A percentile compares a stretch with the other conserved stretches of the same genome.
These are phyloP conservation scores for Rhizoclosmatium sp. DNA, from an alignment of 192 early-diverging fungal genomes.

Conservation along the genomic window DNA sequence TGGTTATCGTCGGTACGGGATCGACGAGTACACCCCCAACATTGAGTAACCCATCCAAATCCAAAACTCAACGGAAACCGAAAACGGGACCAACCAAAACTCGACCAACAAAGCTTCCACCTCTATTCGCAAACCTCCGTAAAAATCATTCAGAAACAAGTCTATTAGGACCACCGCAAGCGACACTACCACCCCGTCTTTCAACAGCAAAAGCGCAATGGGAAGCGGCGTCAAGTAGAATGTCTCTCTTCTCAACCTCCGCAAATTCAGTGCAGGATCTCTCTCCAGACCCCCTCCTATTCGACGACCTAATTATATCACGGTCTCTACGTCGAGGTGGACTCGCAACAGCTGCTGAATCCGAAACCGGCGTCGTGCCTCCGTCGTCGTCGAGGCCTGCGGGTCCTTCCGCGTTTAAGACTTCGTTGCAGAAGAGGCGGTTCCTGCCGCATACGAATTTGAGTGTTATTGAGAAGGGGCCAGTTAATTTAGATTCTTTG, in stretches of 20 bases:
- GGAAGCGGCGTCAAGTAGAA: slow-evolving; percentile 1
- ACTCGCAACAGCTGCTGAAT: slow-evolving; percentile 6
- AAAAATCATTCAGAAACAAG: no score
- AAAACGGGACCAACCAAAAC: no score
- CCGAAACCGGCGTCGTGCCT: background rate
- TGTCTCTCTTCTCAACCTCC: background rate
- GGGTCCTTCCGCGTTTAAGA: slow-evolving; percentile 5
- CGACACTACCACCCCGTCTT: background rate
- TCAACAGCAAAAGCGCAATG: background rate
- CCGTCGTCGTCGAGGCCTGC: background rate
- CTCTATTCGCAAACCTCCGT: no score
- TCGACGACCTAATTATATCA: slow-evolving; percentile 23
- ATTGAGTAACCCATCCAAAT: no score
- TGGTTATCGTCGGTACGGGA: no score
- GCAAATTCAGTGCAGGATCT: background rate
- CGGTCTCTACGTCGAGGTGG: background rate
- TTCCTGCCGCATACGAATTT: slow-evolving; percentile 27
- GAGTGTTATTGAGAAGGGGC: slow-evolving; percentile 6
- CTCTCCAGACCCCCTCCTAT: background rate
- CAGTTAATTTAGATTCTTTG: background rate
- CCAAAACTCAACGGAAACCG: no score
- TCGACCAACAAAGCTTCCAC: no score
- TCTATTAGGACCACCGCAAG: no score
- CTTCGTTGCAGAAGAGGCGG: slow-evolving; percentile 5
- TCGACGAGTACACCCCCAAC: no score